A percentile compares a stretch with the other conserved stretches of the same genome.
phyloP scores from a whole-genome alignment of 805 yeast genomes.

The Brettanomyces anomalus region DNA sequence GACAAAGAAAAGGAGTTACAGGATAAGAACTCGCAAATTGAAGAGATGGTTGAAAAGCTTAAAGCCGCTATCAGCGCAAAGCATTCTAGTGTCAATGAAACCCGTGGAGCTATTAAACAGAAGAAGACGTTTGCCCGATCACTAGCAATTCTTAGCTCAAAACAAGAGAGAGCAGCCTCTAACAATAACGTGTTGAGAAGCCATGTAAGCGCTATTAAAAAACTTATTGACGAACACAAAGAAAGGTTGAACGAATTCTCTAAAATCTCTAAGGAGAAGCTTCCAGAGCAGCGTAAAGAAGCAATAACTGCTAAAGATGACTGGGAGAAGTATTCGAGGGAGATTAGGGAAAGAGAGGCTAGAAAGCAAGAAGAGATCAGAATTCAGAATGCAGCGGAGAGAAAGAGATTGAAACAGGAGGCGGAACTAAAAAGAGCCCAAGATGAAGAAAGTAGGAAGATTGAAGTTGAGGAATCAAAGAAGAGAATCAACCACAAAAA shows the following conservation, averaged over 20 bases:
- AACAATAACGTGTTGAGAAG: slow-evolving; percentile 29
- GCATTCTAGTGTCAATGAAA: slow-evolving; percentile 27
- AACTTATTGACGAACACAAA: slow-evolving; percentile 35
- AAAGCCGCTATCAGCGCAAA: slow-evolving; percentile 36
- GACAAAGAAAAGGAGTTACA: slow-evolving; percentile 26
- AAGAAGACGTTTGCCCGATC: slow-evolving; percentile 35
- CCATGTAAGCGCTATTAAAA: slow-evolving; percentile 36
- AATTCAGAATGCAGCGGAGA: slow-evolving; percentile 30
- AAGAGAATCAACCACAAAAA: slow-evolving; percentile 23
- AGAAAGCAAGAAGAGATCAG: slow-evolving; percentile 36
- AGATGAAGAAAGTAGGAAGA: slow-evolving; percentile 20
- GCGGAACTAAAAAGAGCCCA: slow-evolving; percentile 24
- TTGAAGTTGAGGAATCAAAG: slow-evolving; percentile 24
- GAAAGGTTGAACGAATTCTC: slow-evolving; percentile 32
- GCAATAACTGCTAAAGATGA: slow-evolving; percentile 32
- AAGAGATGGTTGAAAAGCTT: slow-evolving; percentile 17
- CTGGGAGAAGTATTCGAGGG: slow-evolving; percentile 39
- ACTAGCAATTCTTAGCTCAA: slow-evolving; percentile 24
- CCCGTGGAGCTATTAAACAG: slow-evolving; percentile 19
- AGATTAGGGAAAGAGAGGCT: slow-evolving; percentile 35
- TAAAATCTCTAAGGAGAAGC: slow-evolving; percentile 28
- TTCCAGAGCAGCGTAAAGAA: slow-evolving; percentile 28
- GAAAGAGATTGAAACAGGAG: slow-evolving; percentile 34
- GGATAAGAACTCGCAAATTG: slow-evolving; percentile 32
- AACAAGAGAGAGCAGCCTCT: slow-evolving; percentile 29